Conservation (phyloP, 768 basidiomycete species). For the Calocybe gangraenosa region DNA sequence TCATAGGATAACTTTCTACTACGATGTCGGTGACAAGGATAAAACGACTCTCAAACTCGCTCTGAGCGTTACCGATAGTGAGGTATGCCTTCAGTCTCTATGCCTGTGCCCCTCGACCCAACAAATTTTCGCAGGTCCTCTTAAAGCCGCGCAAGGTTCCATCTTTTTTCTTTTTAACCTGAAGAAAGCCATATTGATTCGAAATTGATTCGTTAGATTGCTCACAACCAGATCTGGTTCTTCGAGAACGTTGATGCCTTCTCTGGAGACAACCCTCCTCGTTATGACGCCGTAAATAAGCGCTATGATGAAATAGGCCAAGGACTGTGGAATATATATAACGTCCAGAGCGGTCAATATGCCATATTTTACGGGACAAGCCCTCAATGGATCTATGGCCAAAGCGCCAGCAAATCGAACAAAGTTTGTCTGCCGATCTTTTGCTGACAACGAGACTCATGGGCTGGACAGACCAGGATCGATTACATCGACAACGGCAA, state of each 20-base stretch:
- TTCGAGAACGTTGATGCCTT: background rate
- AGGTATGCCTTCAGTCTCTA: background rate
- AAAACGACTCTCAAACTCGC: slow-evolving; percentile 2
- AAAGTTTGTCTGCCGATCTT: background rate
- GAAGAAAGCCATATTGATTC: background rate
- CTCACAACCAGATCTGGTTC: slow-evolving; percentile 8
- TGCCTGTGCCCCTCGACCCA: background rate
- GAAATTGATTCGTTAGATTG: background rate
- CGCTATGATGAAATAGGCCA: slow-evolving; percentile 6
- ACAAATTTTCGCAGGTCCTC: background rate
- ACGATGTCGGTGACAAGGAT: background rate
- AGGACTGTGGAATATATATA: background rate
- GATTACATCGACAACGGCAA: slow-evolving; percentile 2
- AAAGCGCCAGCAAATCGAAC: no score
- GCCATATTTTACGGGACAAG: no score
- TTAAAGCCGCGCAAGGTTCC: background rate
- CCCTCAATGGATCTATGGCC: no score
- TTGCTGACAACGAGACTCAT: background rate
- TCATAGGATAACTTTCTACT: slow-evolving; percentile 1
- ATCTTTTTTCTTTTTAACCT: background rate
- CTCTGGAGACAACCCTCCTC: background rate
- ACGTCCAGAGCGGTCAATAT: slow-evolving; percentile 2
- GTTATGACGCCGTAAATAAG: background rate
- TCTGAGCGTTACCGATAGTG: slow-evolving; percentile 4
- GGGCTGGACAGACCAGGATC: background rate